Conservation (phyloP, 768 basidiomycete species). For the Tricholoma saponaceum region DNA sequence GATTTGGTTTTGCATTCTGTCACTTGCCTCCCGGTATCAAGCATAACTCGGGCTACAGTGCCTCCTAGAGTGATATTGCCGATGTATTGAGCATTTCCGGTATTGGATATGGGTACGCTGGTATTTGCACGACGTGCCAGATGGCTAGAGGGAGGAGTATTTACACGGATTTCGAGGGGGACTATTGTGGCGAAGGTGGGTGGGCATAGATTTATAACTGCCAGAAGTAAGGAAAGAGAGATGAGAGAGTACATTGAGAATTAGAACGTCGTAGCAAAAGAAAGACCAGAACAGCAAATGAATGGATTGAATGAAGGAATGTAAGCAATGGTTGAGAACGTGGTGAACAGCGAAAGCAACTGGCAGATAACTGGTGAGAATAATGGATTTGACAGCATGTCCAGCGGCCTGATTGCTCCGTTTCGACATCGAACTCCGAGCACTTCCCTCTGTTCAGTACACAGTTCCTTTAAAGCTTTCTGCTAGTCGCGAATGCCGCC, state of each 20-base stretch:
- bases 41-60: slow-evolving; percentile 48
- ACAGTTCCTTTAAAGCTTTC: too few relatives aligned
- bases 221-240: slow-evolving; percentile 38
- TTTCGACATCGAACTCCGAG: too few relatives aligned
- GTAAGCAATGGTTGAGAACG: neutral
- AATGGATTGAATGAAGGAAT: slow-evolving; percentile 3
- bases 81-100: slow-evolving; percentile 70
- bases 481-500: too few relatives aligned
- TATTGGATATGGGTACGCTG: slow-evolving; percentile 52
- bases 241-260: slow-evolving; percentile 36
- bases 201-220: slow-evolving; percentile 30
- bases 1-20: neutral
- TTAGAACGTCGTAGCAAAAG: slow-evolving; percentile 14
- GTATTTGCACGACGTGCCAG: slow-evolving; percentile 26
- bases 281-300: slow-evolving; percentile 15
- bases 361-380: neutral
- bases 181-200: slow-evolving; percentile 32
- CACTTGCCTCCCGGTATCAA: slow-evolving; percentile 74
- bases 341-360: neutral
- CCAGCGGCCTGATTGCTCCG: too few relatives aligned
- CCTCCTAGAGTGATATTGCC: slow-evolving; percentile 69
- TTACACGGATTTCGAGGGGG: slow-evolving; percentile 34
- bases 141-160: slow-evolving; percentile 16
- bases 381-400: too few relatives aligned
- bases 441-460: too few relatives aligned